Conservation (phyloP, 192 early-diverging fungal species). For the Podila epicladia region DNA sequence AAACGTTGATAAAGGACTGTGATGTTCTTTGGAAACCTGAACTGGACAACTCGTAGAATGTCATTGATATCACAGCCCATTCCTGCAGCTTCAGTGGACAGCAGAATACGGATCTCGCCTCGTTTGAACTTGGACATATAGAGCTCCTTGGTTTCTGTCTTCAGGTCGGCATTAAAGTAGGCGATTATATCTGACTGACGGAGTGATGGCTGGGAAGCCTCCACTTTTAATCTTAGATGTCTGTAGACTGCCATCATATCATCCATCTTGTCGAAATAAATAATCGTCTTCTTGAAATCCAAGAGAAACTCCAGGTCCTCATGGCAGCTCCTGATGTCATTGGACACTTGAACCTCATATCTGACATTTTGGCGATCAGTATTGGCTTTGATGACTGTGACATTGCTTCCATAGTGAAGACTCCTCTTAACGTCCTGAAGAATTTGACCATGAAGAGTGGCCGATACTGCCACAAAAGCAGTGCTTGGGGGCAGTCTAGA, state of each 20-base stretch:
- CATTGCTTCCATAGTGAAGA: no score
- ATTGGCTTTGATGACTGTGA: no score
- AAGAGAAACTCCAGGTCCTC: no score
- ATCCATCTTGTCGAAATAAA: conserved; percentile 1
- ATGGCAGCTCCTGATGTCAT: no score
- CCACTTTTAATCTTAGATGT: background rate
- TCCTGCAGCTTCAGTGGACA: conserved; percentile 13
- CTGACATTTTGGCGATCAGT: no score
- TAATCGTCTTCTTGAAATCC: no score
- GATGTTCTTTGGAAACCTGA: conserved; percentile 8
- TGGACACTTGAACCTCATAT: no score
- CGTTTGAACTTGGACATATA: background rate
- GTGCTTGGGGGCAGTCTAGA: no score
- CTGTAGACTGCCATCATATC: background rate
- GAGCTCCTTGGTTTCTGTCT: background rate
- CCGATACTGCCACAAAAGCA: no score
- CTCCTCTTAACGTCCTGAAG: no score
- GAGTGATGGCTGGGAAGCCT: background rate
- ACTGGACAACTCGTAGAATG: conserved; percentile 10
- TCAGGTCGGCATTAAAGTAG: background rate
- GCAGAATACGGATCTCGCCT: background rate
- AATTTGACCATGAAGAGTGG: no score
- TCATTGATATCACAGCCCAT: conserved; percentile 21
- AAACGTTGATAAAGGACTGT: conserved; percentile 5
- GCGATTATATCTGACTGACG: background rate